Evolutionary conservation across 176 grass and related monocot genomes (phyloP).

Genomic region (Phyllostachys edulis): DNA sequence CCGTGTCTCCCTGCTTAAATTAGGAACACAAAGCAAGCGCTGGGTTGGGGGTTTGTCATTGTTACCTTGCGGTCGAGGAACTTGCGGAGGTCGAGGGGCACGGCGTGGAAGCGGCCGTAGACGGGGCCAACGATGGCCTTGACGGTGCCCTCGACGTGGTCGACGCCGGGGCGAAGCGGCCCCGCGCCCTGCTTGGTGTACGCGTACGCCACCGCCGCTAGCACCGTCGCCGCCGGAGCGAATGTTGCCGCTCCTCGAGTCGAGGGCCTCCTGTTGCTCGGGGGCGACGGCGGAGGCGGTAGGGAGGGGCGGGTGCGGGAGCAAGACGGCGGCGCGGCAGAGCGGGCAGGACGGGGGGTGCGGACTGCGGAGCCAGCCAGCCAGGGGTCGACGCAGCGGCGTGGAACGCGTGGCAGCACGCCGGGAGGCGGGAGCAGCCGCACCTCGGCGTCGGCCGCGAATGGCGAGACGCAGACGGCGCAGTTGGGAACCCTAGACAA

Average conservation of each 20-base stretch:
- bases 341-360: slow-evolving; percentile 82
- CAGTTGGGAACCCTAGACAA: no score
- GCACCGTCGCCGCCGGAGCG: slow-evolving; percentile 56
- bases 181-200: slow-evolving; percentile 76
- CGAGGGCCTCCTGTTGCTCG: background rate
- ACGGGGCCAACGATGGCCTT: slow-evolving; percentile 75
- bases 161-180: slow-evolving; percentile 71
- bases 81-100: slow-evolving; percentile 63
- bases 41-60: background rate
- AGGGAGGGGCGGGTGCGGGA: slow-evolving; percentile 63
- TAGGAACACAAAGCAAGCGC: no score
- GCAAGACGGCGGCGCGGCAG: slow-evolving; percentile 68
- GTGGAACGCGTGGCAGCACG: slow-evolving; percentile 91
- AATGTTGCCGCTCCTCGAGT: slow-evolving; percentile 29
- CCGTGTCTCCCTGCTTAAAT: slow-evolving; percentile 25
- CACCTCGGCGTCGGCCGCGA: slow-evolving; percentile 68
- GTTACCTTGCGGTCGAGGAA: slow-evolving; percentile 77
- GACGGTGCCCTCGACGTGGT: slow-evolving; percentile 74
- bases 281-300: background rate
- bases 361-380: no score
- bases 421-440: slow-evolving; percentile 85
- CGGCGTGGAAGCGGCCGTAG: slow-evolving; percentile 59
- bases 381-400: slow-evolving; percentile 87
- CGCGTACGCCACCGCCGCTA: slow-evolving; percentile 52
- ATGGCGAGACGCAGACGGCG: slow-evolving; percentile 84